phyloP scores from a whole-genome alignment of 371 early-diverging fungal genomes.

The Sporodiniella umbellata region DNA sequence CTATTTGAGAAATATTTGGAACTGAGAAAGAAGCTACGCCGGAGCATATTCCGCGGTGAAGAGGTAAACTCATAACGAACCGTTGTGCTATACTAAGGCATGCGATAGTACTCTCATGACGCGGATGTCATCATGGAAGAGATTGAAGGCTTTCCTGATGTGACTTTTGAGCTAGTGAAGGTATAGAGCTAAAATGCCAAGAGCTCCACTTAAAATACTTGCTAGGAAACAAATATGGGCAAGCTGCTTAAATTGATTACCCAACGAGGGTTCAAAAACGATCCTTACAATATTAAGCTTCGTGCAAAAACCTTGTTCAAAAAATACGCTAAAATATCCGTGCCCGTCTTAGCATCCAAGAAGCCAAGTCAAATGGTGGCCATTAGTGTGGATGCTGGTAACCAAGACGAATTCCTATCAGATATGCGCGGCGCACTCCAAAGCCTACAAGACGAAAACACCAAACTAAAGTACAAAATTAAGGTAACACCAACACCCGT shows the following conservation, averaged over 20 bases:
- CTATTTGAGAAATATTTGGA: constrained; percentile 22
- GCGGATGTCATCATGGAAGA: constrained; percentile 37
- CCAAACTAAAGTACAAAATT: constrained; percentile 27
- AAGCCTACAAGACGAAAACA: constrained; percentile 36
- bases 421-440: constrained; percentile 39
- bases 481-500: constrained; percentile 12
- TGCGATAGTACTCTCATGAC: constrained; percentile 26
- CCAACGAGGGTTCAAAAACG: constrained; percentile 30
- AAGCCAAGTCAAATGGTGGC: constrained; percentile 18
- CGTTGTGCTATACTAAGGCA: not conserved
- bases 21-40: constrained; percentile 33
- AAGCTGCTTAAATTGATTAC: constrained; percentile 41
- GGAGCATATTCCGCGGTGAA: constrained; percentile 37
- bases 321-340: constrained; percentile 30
- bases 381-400: constrained; percentile 32
- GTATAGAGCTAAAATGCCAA: constrained; percentile 11
- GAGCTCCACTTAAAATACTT: not conserved
- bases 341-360: constrained; percentile 30
- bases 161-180: constrained; percentile 44
- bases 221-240: constrained; percentile 49
- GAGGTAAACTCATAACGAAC: too few species aligned
- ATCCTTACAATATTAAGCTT: constrained; percentile 27
- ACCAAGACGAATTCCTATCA: constrained; percentile 36
- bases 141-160: constrained; percentile 38
- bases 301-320: constrained; percentile 32